These are phyloP conservation scores for Isatis lusitanica DNA, from an alignment of 441 rosid genomes.

Conservation along the genomic window DNA sequence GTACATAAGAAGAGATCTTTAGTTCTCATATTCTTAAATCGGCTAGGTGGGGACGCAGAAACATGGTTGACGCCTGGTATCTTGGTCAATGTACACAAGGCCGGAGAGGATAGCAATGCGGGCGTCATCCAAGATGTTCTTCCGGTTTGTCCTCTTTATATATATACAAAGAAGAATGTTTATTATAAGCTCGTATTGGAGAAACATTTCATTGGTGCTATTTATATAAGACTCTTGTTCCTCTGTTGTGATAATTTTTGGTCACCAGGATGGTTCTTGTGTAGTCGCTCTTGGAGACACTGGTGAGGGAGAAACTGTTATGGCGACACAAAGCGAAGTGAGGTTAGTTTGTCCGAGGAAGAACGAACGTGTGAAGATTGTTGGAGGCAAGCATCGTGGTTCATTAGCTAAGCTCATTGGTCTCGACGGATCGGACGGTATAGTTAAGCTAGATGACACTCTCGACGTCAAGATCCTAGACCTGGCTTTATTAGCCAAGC, in stretches of 20 bases:
- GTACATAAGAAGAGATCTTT: background rate
- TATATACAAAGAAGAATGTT: slow-evolving; percentile 4
- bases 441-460: slow-evolving; percentile 70
- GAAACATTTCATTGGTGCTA: background rate
- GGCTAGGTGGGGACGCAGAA: slow-evolving; percentile 39
- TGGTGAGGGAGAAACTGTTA: slow-evolving; percentile 54
- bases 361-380: slow-evolving; percentile 69
- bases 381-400: slow-evolving; percentile 72
- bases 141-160: slow-evolving; percentile 42
- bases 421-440: slow-evolving; percentile 78
- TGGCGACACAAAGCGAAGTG: slow-evolving; percentile 47
- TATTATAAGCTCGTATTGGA: background rate
- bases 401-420: slow-evolving; percentile 74
- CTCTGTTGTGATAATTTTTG: background rate
- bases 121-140: slow-evolving; percentile 80
- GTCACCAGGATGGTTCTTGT: slow-evolving; percentile 66
- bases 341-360: slow-evolving; percentile 63
- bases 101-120: slow-evolving; percentile 18
- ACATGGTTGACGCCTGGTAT: slow-evolving; percentile 77
- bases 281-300: slow-evolving; percentile 53
- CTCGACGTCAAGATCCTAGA: slow-evolving; percentile 83
- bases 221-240: background rate
- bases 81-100: slow-evolving; percentile 57
- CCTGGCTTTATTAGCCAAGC: slow-evolving; percentile 65
- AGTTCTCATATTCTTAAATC: slow-evolving; percentile 12